These are phyloP conservation scores for Populus hybrid DNA, from an alignment of 441 rosid genomes.

Conservation along the genomic window DNA sequence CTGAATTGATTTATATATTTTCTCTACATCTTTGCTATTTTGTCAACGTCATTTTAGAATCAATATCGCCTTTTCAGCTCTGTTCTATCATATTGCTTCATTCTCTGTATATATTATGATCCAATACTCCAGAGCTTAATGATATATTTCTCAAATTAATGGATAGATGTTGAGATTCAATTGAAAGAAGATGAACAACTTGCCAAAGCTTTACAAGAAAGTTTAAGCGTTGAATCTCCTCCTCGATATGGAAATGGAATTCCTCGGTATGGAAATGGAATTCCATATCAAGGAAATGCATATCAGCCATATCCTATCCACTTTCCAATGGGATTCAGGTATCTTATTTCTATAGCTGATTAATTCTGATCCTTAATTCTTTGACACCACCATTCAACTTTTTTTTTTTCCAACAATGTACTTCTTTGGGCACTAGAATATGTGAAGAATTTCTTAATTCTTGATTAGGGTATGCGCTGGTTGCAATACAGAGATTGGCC, in stretches of 20 bases:
- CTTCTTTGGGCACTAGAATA: neutral
- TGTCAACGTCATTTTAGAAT: neutral
- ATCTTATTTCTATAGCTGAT: slow-evolving; percentile 10
- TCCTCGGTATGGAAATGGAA: slow-evolving; percentile 8
- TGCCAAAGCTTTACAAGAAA: slow-evolving; percentile 75
- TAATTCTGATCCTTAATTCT: neutral
- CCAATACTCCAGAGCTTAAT: slow-evolving; percentile 19
- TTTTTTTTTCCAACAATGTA: neutral
- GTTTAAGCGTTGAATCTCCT: slow-evolving; percentile 53
- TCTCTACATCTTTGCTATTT: neutral
- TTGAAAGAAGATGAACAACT: slow-evolving; percentile 82
- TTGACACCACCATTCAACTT: neutral
- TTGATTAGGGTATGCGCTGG: slow-evolving; percentile 75
- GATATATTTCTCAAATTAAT: slow-evolving; percentile 25
- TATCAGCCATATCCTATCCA: slow-evolving; percentile 36
- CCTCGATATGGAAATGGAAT: slow-evolving; percentile 28
- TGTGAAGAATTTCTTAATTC: slow-evolving; percentile 2
- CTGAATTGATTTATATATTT: neutral
- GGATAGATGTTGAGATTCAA: slow-evolving; percentile 51
- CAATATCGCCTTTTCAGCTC: neutral
- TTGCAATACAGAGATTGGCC: slow-evolving; percentile 80
- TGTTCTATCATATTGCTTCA: neutral
- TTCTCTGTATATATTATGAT: neutral
- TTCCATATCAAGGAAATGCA: slow-evolving; percentile 46
- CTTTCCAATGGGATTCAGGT: slow-evolving; percentile 65